Evolutionary conservation across 2,329 filamentous ascomycete species (phyloP).

Genomic region (Dothistroma septosporum): DNA sequence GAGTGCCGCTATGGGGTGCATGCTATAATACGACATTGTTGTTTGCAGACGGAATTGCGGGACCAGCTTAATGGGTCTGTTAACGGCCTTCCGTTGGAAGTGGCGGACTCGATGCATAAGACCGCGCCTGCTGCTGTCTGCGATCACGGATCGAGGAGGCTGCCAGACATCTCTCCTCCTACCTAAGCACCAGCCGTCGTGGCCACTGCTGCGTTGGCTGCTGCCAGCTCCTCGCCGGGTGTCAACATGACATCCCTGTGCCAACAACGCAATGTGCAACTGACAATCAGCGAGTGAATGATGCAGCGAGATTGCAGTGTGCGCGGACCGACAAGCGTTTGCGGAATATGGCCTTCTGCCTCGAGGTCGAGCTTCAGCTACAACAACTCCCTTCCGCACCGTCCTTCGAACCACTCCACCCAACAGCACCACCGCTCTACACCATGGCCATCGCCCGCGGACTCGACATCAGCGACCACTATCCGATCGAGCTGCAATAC

Average conservation of each 20-base stretch:
- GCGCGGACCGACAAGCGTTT: too few relatives aligned
- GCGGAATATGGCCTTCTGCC: neutral
- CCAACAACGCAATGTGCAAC: neutral
- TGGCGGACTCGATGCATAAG: neutral
- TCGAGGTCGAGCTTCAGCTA: neutral
- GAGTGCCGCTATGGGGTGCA: neutral
- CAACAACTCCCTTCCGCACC: neutral
- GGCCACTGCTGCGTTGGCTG: neutral
- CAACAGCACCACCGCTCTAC: neutral
- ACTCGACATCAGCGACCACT: conserved; percentile 8
- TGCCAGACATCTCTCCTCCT: neutral
- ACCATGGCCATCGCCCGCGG: neutral
- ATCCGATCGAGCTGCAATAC: conserved; percentile 27
- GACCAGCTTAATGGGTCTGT: neutral
- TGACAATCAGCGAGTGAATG: neutral
- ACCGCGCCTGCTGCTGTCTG: neutral
- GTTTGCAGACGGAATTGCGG: neutral
- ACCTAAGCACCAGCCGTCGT: neutral
- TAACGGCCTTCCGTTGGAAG: neutral
- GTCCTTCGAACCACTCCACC: neutral
- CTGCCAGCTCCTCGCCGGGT: neutral
- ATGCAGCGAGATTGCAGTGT: too few relatives aligned
- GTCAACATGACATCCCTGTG: neutral
- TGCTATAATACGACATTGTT: neutral
- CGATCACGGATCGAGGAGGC: neutral